Evolutionary conservation across 108 stramenopile genomes (phyloP).

Genomic region (Asterionellopsis glacialis): DNA sequence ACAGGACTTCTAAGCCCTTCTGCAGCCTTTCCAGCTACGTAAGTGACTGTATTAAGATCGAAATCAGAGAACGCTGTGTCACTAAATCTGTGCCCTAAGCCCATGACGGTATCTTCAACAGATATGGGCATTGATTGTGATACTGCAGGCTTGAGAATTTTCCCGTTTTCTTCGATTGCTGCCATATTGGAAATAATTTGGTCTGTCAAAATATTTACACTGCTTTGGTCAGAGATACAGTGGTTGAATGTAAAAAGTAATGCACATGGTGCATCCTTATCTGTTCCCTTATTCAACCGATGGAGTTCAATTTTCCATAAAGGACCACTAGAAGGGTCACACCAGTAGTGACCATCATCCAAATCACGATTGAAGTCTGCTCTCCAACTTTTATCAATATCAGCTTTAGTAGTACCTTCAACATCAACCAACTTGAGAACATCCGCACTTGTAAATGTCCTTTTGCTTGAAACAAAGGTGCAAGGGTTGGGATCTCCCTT

Average conservation of each 20-base stretch:
- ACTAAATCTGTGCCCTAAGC: constrained; percentile 36
- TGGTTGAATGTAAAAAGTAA: constrained; percentile 80
- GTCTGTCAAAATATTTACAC: constrained; percentile 68
- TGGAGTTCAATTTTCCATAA: constrained; percentile 73
- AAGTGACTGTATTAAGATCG: constrained; percentile 43
- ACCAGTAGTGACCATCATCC: constrained; percentile 72
- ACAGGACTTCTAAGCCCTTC: constrained; percentile 78
- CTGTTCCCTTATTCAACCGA: constrained; percentile 22
- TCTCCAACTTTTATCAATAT: constrained; percentile 62
- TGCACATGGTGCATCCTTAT: constrained; percentile 41
- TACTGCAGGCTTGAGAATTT: constrained; percentile 15
- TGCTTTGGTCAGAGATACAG: constrained; percentile 80
- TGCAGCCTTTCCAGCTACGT: constrained; percentile 73
- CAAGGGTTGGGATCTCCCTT: constrained; percentile 75
- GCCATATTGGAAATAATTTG: constrained; percentile 55
- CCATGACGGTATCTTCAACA: constrained; percentile 77
- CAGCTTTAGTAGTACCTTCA: constrained; percentile 9
- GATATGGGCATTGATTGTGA: constrained; percentile 54
- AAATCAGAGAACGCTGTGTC: constrained; percentile 40
- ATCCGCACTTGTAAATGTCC: constrained; percentile 32
- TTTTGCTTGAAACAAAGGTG: constrained; percentile 48
- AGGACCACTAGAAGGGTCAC: constrained; percentile 37
- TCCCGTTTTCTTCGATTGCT: constrained; percentile 37
- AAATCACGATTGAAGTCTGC: constrained; percentile 48
- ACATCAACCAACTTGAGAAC: constrained; percentile 56